Base-by-base conservation (phyloP, 148 eudicot species). In the Polygonum maritimum region DNA sequence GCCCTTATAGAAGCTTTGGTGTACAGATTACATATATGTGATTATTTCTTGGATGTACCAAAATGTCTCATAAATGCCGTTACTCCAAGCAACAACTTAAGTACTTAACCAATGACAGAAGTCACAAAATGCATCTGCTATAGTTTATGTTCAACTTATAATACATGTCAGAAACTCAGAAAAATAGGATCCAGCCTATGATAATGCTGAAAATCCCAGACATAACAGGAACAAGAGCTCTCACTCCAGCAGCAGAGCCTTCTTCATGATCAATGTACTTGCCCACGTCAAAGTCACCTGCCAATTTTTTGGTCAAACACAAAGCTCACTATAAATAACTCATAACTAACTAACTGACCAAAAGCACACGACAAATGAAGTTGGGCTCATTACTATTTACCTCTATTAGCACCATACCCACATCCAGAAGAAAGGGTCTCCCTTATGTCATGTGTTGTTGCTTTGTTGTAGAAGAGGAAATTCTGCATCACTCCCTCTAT, bases 381-480 rank as follows among this genome's bases (percentile, higher is more conserved):
- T 41, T 41, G 1, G 47, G 5, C 15, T 51, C 4, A 0, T 16
- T 15, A 51, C 1, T 10, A 13, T 6, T 5, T 62, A 86, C 92
- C 89, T 83, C 88, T 85, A 19, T 75, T 79, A 52, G 36, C 52
- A 16, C 78, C 47, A 73, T 80, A 82, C 65, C 89, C 77, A 51
- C 92, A 88, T 31, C 84, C 92, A 72, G 83, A 72, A 75, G 54
- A 48, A 80, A 88, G 81, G 16, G 84, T 85, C 21, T 74, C 18
- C 74, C 82, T 78, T 8, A 88, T 58, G 75, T 71, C 71, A 41
- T 75, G 22, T 45, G 78, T 77, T 14, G 89, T 81, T 72, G 92
- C 92, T 75, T 72, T 87, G 78, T 86, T 86, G 84, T 73, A 85
- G 88, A 88, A 88, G 14, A 81, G 76, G 70, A 86, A 88, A 75